These are phyloP conservation scores for Clonostachys sp. DNA, from an alignment of 2,329 filamentous ascomycete species.

Conservation along the genomic window DNA sequence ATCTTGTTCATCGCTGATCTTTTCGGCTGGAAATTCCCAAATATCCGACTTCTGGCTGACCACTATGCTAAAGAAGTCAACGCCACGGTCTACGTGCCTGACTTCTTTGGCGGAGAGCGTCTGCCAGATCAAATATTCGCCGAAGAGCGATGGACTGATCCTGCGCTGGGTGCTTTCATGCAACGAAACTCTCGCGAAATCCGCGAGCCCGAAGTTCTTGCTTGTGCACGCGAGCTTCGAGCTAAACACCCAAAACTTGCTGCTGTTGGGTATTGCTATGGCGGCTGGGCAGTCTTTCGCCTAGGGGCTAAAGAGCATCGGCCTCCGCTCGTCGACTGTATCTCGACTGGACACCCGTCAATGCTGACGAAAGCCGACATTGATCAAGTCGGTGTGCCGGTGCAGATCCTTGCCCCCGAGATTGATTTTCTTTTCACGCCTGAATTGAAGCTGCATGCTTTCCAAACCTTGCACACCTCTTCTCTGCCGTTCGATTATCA, in stretches of 20 bases:
- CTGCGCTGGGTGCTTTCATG: constrained; percentile 32
- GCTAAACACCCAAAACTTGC: constrained; percentile 26
- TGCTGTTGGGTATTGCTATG: constrained; percentile 44
- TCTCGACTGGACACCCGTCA: constrained; percentile 38
- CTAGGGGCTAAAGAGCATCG: constrained; percentile 31
- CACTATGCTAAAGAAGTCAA: constrained; percentile 36
- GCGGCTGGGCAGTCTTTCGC: constrained; percentile 44
- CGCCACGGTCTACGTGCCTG: constrained; percentile 37
- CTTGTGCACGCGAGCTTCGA: constrained; percentile 25
- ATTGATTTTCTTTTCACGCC: constrained; percentile 30
- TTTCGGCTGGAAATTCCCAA: constrained; percentile 37
- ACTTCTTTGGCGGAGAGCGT: constrained; percentile 26
- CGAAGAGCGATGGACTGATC: constrained; percentile 16
- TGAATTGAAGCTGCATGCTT: constrained; percentile 34
- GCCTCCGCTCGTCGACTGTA: constrained; percentile 34
- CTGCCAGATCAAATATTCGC: constrained; percentile 18
- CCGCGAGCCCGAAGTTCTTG: constrained; percentile 33
- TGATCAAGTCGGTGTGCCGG: constrained; percentile 35
- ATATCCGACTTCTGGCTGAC: constrained; percentile 38
- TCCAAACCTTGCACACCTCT: constrained; percentile 24
- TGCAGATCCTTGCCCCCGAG: constrained; percentile 48
- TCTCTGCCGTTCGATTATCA: constrained; percentile 36
- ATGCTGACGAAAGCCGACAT: constrained; percentile 38
- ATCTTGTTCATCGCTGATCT: constrained; percentile 31
- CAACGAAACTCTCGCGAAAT: constrained; percentile 24